Conservation (phyloP, 2,329 filamentous ascomycete species). For the Amylocarpus encephaloides region DNA sequence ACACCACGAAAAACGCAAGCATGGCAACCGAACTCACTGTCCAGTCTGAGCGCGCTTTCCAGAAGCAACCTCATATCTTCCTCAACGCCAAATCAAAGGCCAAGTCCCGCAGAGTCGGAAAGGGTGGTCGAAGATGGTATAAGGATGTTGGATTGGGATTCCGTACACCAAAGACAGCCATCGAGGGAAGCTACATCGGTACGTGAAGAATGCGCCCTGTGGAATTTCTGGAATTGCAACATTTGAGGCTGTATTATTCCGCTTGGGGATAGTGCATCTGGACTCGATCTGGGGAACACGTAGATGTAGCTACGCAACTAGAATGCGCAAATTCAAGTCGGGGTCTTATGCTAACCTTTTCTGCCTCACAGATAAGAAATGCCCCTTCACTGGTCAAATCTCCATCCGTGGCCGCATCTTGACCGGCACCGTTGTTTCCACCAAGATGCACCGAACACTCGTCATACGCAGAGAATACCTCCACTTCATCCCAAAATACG, state of each 20-base stretch:
- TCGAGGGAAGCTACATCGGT: constrained; percentile 99
- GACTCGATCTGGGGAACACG: too few species aligned
- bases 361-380: constrained; percentile 89
- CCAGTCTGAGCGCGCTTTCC: constrained; percentile 99
- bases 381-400: constrained; percentile 98
- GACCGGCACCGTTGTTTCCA: constrained; percentile 97
- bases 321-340: background rate
- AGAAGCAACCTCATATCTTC: constrained; percentile 99
- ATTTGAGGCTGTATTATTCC: too few species aligned
- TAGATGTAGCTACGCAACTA: background rate
- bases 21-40: constrained; percentile 99
- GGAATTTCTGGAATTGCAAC: background rate
- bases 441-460: constrained; percentile 99
- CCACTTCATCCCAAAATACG: constrained; percentile 99
- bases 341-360: background rate
- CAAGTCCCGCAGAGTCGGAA: constrained; percentile 78
- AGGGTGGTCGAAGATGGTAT: constrained; percentile 92
- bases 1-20: constrained; percentile 30
- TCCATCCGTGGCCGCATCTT: constrained; percentile 99
- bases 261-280: too few species aligned
- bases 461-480: constrained; percentile 99
- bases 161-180: constrained; percentile 96
- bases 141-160: constrained; percentile 99
- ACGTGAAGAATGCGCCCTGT: constrained; percentile 43
- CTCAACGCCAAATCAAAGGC: constrained; percentile 91